Conservation (phyloP, 176 grass and related monocot genomes). For the Lolium rigidum region DNA sequence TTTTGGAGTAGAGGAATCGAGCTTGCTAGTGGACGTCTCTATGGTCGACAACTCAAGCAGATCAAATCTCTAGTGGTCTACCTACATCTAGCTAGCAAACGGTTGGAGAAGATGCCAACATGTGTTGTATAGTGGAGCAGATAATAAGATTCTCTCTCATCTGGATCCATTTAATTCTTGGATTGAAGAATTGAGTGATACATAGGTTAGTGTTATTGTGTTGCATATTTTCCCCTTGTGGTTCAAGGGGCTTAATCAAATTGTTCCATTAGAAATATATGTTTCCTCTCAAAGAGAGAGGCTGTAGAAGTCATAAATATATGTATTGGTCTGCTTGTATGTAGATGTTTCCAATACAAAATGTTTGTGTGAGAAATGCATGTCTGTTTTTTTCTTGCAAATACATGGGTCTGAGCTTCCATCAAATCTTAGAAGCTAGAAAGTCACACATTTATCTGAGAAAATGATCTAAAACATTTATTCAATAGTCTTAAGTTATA, state of each 20-base stretch:
- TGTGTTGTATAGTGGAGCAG: slow-evolving; percentile 45
- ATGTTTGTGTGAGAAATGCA: background rate
- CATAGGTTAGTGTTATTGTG: slow-evolving; percentile 24
- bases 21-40: slow-evolving; percentile 25
- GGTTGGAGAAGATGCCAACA: slow-evolving; percentile 38
- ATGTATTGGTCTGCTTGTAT: slow-evolving; percentile 12
- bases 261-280: slow-evolving; percentile 33
- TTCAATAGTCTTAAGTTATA: background rate
- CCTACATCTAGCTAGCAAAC: slow-evolving; percentile 6
- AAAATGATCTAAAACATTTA: background rate
- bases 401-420: background rate
- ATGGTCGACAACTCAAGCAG: slow-evolving; percentile 55
- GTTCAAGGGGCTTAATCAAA: slow-evolving; percentile 7
- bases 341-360: slow-evolving; percentile 34
- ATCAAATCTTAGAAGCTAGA: background rate
- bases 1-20: slow-evolving; percentile 56
- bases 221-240: background rate
- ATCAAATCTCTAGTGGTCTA: slow-evolving; percentile 46
- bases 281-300: slow-evolving; percentile 41
- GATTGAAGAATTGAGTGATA: slow-evolving; percentile 31
- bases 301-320: slow-evolving; percentile 12
- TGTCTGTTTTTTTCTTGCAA: background rate
- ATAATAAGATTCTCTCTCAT: slow-evolving; percentile 29
- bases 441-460: background rate
- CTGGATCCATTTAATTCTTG: slow-evolving; percentile 12